phyloP scores from a whole-genome alignment of 2,329 filamentous ascomycete genomes.

The Aspergillus brasiliensis region DNA sequence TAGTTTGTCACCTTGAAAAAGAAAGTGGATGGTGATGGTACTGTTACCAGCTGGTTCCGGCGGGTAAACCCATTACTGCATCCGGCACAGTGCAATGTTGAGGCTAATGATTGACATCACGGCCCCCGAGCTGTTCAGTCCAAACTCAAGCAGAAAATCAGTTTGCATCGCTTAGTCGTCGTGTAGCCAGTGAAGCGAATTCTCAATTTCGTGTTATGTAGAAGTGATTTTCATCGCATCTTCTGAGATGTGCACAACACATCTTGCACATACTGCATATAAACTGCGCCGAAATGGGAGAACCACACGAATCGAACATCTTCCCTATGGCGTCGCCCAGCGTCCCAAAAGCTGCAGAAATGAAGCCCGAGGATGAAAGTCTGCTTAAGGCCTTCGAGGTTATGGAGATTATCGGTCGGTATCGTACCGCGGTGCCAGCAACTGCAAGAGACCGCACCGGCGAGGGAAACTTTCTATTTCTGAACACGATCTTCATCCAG shows the following conservation, averaged over 20 bases:
- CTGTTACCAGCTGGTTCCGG: background rate
- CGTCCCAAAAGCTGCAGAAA: background rate
- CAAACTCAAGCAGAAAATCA: background rate
- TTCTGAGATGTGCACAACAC: background rate
- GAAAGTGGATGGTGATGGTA: background rate
- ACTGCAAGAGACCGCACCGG: background rate
- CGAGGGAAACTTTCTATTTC: constrained; percentile 8
- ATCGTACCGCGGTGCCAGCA: background rate
- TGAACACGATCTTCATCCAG: background rate
- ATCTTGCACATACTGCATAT: background rate
- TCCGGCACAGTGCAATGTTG: background rate
- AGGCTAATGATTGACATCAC: background rate
- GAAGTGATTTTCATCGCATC: background rate
- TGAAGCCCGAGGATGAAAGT: background rate
- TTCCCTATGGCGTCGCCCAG: background rate
- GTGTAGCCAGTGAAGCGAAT: background rate
- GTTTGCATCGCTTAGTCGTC: background rate
- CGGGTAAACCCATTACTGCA: background rate
- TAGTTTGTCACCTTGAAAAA: background rate
- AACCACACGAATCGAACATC: background rate
- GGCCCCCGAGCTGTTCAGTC: background rate
- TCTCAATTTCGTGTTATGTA: background rate
- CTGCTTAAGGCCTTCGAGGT: constrained; percentile 3
- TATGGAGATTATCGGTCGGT: constrained; percentile 3
- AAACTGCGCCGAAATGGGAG: too few relatives aligned